Evolutionary conservation across 768 basidiomycete species (phyloP).

Genomic region (Termitomyces sp.): DNA sequence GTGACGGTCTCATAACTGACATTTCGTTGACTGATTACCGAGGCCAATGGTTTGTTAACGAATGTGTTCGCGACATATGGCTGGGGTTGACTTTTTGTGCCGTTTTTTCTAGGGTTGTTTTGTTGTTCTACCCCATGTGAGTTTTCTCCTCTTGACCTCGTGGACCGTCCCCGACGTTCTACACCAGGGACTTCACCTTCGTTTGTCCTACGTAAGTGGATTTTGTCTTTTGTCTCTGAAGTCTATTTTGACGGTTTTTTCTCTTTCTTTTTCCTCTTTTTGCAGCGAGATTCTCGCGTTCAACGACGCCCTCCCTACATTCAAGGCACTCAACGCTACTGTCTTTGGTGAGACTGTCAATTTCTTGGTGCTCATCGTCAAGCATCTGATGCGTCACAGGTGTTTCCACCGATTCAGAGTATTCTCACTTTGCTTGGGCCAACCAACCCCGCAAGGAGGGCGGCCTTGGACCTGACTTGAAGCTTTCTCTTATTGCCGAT

Average conservation of each 20-base stretch:
- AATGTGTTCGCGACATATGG: neutral
- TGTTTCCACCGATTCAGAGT: constrained; percentile 89
- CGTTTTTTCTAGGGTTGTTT: constrained; percentile 64
- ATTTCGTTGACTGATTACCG: constrained; percentile 68
- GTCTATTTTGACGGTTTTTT: neutral
- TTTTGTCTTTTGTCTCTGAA: neutral
- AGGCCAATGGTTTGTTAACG: constrained; percentile 70
- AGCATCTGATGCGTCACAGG: neutral
- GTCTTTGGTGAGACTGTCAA: constrained; percentile 59
- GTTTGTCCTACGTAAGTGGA: constrained; percentile 76
- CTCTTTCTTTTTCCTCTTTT: no score
- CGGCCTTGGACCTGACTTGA: constrained; percentile 86
- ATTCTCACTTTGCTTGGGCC: constrained; percentile 86
- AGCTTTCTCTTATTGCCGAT: constrained; percentile 81
- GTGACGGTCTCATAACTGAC: constrained; percentile 75
- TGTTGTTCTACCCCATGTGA: constrained; percentile 93
- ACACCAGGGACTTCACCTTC: constrained; percentile 75
- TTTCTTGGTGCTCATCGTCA: neutral
- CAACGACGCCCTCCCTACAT: constrained; percentile 79
- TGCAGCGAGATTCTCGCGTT: constrained; percentile 84
- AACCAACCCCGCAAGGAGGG: constrained; percentile 79
- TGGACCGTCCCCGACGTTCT: neutral
- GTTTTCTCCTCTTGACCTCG: constrained; percentile 20
- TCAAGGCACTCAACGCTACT: constrained; percentile 67
- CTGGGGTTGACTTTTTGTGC: constrained; percentile 5